Evolutionary conservation across 345 rosid genomes (phyloP).

Genomic region (Erucastrum elatum): DNA sequence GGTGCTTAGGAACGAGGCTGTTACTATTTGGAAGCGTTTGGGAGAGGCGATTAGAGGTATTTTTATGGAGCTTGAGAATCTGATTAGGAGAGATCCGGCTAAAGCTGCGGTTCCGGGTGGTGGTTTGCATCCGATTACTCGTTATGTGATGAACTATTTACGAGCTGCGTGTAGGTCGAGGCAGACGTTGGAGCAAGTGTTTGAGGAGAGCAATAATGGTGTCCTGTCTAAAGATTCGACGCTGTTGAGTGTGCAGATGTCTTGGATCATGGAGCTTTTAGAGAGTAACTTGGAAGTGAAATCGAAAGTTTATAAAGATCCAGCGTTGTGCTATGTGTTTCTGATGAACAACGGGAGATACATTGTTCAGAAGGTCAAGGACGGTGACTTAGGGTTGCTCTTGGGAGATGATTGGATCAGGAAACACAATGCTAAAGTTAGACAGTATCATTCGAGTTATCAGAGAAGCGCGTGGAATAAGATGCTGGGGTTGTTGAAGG

Average conservation of each 20-base stretch:
- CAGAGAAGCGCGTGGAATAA: slow-evolving; percentile 79
- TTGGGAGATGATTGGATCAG: slow-evolving; percentile 85
- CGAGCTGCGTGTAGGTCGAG: slow-evolving; percentile 82
- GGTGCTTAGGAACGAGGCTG: slow-evolving; percentile 71
- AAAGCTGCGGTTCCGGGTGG: slow-evolving; percentile 84
- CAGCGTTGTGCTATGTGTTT: slow-evolving; percentile 62
- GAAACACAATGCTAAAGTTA: slow-evolving; percentile 73
- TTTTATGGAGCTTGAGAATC: slow-evolving; percentile 91
- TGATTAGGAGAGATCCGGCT: slow-evolving; percentile 83
- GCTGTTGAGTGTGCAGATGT: slow-evolving; percentile 67
- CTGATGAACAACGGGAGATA: slow-evolving; percentile 89
- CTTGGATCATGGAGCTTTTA: slow-evolving; percentile 89
- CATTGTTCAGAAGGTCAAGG: slow-evolving; percentile 82
- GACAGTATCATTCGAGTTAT: slow-evolving; percentile 55
- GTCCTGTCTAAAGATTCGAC: slow-evolving; percentile 52
- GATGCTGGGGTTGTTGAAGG: slow-evolving; percentile 58
- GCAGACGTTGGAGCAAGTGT: slow-evolving; percentile 72
- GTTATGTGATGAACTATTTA: slow-evolving; percentile 86
- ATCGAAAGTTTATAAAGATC: slow-evolving; percentile 70
- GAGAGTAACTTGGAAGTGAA: slow-evolving; percentile 90
- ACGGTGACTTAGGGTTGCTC: slow-evolving; percentile 64
- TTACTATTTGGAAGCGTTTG: slow-evolving; percentile 70
- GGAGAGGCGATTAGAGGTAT: slow-evolving; percentile 80
- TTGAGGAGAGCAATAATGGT: slow-evolving; percentile 59
- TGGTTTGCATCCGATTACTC: slow-evolving; percentile 83